These are phyloP conservation scores for Ogataea ganodermae DNA, from an alignment of 805 yeast species.

Conservation along the genomic window DNA sequence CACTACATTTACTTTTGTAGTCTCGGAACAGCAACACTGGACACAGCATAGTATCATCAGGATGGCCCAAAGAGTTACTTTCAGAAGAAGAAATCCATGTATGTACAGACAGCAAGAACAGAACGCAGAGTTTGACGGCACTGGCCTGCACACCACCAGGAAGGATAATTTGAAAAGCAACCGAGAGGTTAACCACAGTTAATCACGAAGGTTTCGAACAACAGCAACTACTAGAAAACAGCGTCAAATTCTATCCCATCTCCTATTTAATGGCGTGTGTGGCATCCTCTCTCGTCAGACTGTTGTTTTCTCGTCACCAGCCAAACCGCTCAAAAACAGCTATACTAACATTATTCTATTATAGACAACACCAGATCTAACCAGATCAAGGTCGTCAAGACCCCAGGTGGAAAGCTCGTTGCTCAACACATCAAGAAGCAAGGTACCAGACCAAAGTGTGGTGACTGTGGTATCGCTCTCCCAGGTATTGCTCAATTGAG, in stretches of 20 bases:
- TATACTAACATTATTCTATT: constrained; percentile 27
- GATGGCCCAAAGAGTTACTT: constrained; percentile 99
- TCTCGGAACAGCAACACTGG: constrained; percentile 9
- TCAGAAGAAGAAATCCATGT: constrained; percentile 99
- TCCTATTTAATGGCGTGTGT: too few species aligned
- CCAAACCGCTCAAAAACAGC: not conserved
- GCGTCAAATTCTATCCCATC: too few species aligned
- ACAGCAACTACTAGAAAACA: too few species aligned
- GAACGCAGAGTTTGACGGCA: not conserved
- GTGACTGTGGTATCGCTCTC: constrained; percentile 76
- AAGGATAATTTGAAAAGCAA: not conserved
- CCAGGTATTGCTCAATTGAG: constrained; percentile 85
- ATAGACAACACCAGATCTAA: constrained; percentile 99
- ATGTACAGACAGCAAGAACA: constrained; percentile 47
- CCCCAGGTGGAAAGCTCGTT: constrained; percentile 99
- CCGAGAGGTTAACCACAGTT: not conserved
- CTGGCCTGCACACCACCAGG: too few species aligned
- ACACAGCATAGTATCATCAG: constrained; percentile 15
- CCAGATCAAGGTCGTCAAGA: constrained; percentile 99
- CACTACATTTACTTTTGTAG: not conserved
- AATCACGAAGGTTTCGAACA: not conserved
- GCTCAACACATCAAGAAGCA: constrained; percentile 96
- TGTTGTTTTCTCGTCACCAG: not conserved
- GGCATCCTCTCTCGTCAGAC: not conserved
- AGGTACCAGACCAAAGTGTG: constrained; percentile 86